A percentile compares a stretch with the other conserved stretches of the same genome.
Evolutionary conservation across 352 stramenopile genomes (phyloP).

Genomic region (Phytophthora pistaciae): DNA sequence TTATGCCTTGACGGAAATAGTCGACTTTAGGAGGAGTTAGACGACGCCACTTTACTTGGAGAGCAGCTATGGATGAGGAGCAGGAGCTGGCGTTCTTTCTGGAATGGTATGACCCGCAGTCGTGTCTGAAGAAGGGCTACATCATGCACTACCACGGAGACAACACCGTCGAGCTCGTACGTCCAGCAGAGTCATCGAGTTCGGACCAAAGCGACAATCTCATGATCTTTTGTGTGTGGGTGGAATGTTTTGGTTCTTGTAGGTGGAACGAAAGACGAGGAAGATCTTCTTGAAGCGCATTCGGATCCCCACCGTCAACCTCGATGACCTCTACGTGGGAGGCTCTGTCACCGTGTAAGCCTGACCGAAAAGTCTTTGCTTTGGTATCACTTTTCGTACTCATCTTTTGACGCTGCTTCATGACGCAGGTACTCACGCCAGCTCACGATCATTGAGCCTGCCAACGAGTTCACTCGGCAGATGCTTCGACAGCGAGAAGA

Average conservation of each 20-base stretch:
- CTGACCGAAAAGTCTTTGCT: not conserved
- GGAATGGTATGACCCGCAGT: slow-evolving; percentile 84
- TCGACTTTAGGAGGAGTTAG: not conserved
- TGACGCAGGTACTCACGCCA: slow-evolving; percentile 73
- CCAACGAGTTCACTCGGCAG: slow-evolving; percentile 72
- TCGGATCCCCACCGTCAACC: slow-evolving; percentile 68
- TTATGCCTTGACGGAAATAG: slow-evolving; percentile 23
- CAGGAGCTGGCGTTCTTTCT: slow-evolving; percentile 77
- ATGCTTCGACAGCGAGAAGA: slow-evolving; percentile 40
- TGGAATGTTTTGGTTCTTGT: slow-evolving; percentile 4
- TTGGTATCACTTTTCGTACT: not conserved
- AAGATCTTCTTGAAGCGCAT: slow-evolving; percentile 86
- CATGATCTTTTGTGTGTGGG: too few species aligned
- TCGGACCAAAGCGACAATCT: not conserved
- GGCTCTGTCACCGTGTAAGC: slow-evolving; percentile 73
- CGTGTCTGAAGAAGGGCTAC: slow-evolving; percentile 72
- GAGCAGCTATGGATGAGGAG: slow-evolving; percentile 54
- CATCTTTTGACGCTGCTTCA: not conserved
- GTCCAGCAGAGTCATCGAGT: not conserved
- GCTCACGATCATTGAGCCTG: slow-evolving; percentile 69
- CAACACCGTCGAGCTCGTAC: slow-evolving; percentile 77
- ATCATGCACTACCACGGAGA: slow-evolving; percentile 81
- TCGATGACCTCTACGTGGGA: slow-evolving; percentile 75
- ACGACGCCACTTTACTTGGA: not conserved
- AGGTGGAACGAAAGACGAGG: slow-evolving; percentile 72